Base-by-base conservation (phyloP, 1,284 basidiomycete species). In the Albatrellus sp. region DNA sequence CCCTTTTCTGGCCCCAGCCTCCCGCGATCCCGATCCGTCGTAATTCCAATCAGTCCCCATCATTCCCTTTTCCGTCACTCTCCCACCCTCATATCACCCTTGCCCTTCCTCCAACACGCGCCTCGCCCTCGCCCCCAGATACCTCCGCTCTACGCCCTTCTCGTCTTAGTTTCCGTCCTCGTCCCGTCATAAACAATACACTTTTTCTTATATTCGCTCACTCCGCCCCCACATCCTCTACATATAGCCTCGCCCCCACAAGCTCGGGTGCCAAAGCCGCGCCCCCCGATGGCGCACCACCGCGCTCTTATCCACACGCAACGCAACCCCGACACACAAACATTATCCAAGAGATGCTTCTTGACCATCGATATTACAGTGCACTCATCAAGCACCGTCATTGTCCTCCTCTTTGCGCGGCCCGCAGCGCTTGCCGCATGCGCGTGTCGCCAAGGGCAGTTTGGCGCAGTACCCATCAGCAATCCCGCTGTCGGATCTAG, bases 241-340 rank as follows among this genome's bases (percentile, higher is more conserved):
- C 34, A 32, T 28, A 42, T 30, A 42, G 10, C n/a, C 13, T 24
- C 28, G 39, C 24, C 30, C 29, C 30, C 28, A 41, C 24, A 24
- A 24, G 4, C 4, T 24, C 24, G 35, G 19, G 35, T 14, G 14
- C 35, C 35, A 14, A n/a, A n/a, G 14, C 35, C 12, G 19, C 45
- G 37, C 46, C 43, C 37, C 35, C 46, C 29, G 43, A 46, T 46
- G 49, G 43, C 48, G 45, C 48, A 36, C 16, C 48, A 41, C 28
- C 33, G 50, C 48, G 50, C 50, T 50, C 49, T 45, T 44, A 43
- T 41, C 40, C 40, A 40, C 47, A 34, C 40, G n/a, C 8, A 34
- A n/a, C 34, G 34, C 34, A 29, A 31, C 16, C 29, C 16, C 29
- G n/a, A 29, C 40, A 14, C 40, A 19, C 16, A 16, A 5, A 16